Conservation (phyloP, 2,329 filamentous ascomycete species). For the Diaporthe aspalathi region DNA sequence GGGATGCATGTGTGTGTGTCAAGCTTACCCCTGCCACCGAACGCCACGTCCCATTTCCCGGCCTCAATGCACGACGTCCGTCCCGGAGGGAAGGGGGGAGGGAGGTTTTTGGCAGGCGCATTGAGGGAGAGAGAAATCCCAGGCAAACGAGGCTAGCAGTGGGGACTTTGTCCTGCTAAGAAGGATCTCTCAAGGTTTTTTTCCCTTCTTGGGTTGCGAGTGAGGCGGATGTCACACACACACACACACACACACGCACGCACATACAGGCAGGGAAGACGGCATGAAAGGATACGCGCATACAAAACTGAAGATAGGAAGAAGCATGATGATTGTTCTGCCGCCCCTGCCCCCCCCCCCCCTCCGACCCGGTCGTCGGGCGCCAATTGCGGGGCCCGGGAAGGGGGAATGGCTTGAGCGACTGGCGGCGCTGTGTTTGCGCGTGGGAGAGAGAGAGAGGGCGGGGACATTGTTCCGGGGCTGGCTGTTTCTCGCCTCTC, state of each 20-base stretch:
- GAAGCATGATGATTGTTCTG: constrained; percentile 16
- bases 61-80: constrained; percentile 29
- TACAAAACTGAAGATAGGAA: no score
- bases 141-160: no score
- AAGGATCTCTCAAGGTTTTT: no score
- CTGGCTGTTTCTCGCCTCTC: constrained; percentile 3
- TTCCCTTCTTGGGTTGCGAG: no score
- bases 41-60: constrained; percentile 36
- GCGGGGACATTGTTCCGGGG: constrained; percentile 1
- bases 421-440: no score
- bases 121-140: no score
- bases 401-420: not conserved
- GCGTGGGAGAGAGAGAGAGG: no score
- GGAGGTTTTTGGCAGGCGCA: no score
- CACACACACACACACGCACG: no score
- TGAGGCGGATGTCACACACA: no score
- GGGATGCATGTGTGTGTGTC: no score
- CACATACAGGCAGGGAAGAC: not conserved
- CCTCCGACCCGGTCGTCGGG: constrained; percentile 7
- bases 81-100: constrained; percentile 16
- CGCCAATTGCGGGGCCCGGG: constrained; percentile 12
- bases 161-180: no score
- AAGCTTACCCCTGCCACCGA: constrained; percentile 34
- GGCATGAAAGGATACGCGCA: not conserved
- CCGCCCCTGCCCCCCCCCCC: not conserved